Evolutionary conservation across 1,284 basidiomycete species (phyloP).

Genomic region (Sphagnurus paluster): DNA sequence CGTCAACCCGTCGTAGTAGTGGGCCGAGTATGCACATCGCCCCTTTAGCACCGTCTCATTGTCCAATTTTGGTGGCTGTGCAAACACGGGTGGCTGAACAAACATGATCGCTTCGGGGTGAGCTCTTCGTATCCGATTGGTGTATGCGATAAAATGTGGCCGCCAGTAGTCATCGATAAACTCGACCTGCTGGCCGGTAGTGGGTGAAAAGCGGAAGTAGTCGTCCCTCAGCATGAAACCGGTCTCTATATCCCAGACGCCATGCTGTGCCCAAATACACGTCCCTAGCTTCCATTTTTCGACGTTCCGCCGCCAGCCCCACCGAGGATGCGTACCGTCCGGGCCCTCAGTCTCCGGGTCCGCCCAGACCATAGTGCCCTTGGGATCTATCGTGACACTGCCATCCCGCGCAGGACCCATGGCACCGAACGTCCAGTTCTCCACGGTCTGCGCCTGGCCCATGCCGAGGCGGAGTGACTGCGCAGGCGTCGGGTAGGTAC

Average conservation of each 20-base stretch:
- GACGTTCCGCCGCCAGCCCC: conserved; percentile 80
- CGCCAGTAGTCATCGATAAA: conserved; percentile 87
- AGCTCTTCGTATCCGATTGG: conserved; percentile 61
- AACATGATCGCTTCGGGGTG: conserved; percentile 91
- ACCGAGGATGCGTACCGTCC: conserved; percentile 55
- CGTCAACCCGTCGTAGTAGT: conserved; percentile 95
- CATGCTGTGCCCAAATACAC: conserved; percentile 93
- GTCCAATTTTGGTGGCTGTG: conserved; percentile 70
- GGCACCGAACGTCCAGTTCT: conserved; percentile 79
- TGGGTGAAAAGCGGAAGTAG: conserved; percentile 69
- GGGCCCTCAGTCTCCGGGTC: conserved; percentile 43
- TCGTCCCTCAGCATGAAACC: conserved; percentile 71
- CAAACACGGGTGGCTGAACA: conserved; percentile 92
- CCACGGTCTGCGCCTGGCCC: conserved; percentile 84
- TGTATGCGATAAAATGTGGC: conserved; percentile 72
- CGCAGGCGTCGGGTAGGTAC: conserved; percentile 83
- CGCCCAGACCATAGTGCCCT: conserved; percentile 76
- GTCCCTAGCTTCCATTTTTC: conserved; percentile 79
- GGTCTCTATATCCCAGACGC: conserved; percentile 84
- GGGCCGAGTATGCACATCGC: conserved; percentile 79
- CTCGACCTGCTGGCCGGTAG: conserved; percentile 44
- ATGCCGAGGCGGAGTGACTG: conserved; percentile 88
- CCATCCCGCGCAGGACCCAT: conserved; percentile 82
- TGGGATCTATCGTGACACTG: conserved; percentile 80
- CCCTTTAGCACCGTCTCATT: conserved; percentile 59